Percentiles rank a stretch among this genome's conserved stretches.
Evolutionary conservation across 208 protist genomes (phyloP).

Genomic region (Acanthamoeba sp.): DNA sequence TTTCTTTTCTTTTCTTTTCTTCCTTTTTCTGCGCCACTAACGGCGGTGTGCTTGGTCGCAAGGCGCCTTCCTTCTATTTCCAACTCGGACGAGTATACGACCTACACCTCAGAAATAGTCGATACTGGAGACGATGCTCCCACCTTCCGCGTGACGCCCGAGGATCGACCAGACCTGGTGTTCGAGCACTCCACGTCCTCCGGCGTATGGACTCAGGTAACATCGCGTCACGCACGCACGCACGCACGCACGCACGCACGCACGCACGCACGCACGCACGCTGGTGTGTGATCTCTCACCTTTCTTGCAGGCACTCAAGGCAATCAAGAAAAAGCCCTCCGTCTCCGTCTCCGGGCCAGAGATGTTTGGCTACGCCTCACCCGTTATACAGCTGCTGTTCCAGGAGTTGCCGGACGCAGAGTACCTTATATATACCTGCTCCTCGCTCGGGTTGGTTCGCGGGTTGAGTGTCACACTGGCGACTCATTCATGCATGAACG

Average conservation of each 20-base stretch:
- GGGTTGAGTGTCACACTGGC: too few relatives aligned
- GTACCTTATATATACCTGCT: too few relatives aligned
- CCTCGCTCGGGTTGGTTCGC: too few relatives aligned
- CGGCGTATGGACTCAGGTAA: constrained; percentile 38
- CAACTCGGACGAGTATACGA: constrained; percentile 7
- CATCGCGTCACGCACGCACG: too few relatives aligned
- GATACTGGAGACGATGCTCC: background rate
- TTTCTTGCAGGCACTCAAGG: background rate
- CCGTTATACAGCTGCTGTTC: constrained; percentile 27
- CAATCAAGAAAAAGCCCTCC: constrained; percentile 33
- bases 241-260: too few relatives aligned
- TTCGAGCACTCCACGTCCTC: constrained; percentile 43
- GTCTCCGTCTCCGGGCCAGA: constrained; percentile 44
- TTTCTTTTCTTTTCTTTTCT: too few relatives aligned
- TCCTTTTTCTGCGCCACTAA: too few relatives aligned
- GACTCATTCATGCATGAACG: too few relatives aligned
- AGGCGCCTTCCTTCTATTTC: constrained; percentile 1
- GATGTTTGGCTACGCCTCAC: constrained; percentile 54
- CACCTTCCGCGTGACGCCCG: background rate
- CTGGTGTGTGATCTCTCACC: background rate
- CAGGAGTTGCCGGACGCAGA: constrained; percentile 23
- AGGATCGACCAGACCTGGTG: background rate
- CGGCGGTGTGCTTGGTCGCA: background rate
- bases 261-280: too few relatives aligned
- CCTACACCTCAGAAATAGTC: constrained; percentile 45